These are phyloP conservation scores for Penicillium ucsense DNA, from an alignment of 495 filamentous ascomycete species.

Conservation along the genomic window DNA sequence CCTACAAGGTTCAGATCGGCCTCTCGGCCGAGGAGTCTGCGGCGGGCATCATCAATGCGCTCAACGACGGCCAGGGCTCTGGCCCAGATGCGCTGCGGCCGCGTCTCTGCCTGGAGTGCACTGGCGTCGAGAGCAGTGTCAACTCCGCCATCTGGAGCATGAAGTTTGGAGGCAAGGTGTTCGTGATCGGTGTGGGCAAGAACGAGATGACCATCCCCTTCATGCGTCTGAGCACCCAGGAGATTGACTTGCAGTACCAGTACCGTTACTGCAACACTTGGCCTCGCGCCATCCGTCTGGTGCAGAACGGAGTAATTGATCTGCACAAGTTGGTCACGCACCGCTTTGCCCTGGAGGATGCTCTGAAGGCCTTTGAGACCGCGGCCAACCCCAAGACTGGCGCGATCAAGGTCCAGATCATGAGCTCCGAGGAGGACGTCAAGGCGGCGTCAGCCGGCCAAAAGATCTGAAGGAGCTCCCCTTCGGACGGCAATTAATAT, in stretches of 20 bases:
- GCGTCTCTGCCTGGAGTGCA: constrained; percentile 75
- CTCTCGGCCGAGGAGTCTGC: constrained; percentile 61
- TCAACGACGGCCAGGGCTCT: constrained; percentile 33
- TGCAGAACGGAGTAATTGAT: constrained; percentile 73
- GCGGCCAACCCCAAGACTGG: constrained; percentile 81
- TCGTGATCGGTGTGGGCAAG: constrained; percentile 87
- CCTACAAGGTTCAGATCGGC: constrained; percentile 63
- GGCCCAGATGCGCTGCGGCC: constrained; percentile 64
- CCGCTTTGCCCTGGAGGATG: constrained; percentile 75
- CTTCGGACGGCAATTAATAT: background rate
- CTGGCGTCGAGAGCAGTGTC: constrained; percentile 84
- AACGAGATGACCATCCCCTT: constrained; percentile 91
- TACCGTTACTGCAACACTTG: constrained; percentile 94
- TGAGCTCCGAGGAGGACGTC: constrained; percentile 40
- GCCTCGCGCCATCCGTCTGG: constrained; percentile 82
- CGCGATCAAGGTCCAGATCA: constrained; percentile 91
- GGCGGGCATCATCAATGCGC: constrained; percentile 47
- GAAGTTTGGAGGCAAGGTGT: constrained; percentile 90
- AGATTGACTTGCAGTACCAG: constrained; percentile 92
- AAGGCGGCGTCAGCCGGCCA: constrained; percentile 32
- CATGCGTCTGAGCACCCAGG: constrained; percentile 79
- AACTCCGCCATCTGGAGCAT: constrained; percentile 75
- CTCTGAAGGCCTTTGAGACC: constrained; percentile 78
- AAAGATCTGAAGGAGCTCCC: constrained; percentile 13
- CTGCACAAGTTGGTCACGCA: constrained; percentile 78